Evolutionary conservation across 192 early-diverging fungal species (phyloP), one percentile per base, ranked within the genome.

Genomic region (Funneliformis geosporum): DNA sequence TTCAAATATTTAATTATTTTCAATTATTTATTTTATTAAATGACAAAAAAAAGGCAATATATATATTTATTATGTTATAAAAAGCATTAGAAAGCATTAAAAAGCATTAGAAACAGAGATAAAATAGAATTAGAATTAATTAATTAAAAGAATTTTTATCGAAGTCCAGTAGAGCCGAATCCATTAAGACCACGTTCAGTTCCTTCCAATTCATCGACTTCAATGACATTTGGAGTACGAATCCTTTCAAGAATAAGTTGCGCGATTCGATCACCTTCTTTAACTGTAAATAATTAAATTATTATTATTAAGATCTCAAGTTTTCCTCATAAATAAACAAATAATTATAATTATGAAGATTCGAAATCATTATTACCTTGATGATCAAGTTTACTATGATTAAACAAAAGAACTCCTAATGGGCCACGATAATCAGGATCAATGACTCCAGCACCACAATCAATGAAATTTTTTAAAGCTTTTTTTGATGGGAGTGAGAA

Each of bases 171-270:
- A 55, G 50, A 55, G 21, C 50, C 50, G 18, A 55, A 55, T 55
- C 50, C 50, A 6, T 18, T 14, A 55, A 21, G 16, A 55, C 50
- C 50, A 55, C 50, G 50, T 55, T 55, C 50, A 21, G 50, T 55
- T 55, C 21, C 50, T 6, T 18, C 50, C 18, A 55, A 21, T 6
- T 55, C 93, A 78, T 95, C 88, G 7, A 96, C 92, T 80, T 96
- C 93, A 10, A 90, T 84, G 1, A 98, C 89, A 10, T 92, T 89
- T 6, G 96, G 93, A 2, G 92, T 94, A 59, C 81, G 90, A 40
- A 97, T 95, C 64, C 88, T 84, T 83, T 98, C 98, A 11, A 99
- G 84, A 43, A 99, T 91, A 70, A 99, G 83, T 86, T 99, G 98
- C 14, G 98, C 98, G 83, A 99, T 91, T 38, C 98, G 91, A 82